These are phyloP conservation scores for Russula virescens DNA, from an alignment of 768 basidiomycete genomes.

Conservation along the genomic window DNA sequence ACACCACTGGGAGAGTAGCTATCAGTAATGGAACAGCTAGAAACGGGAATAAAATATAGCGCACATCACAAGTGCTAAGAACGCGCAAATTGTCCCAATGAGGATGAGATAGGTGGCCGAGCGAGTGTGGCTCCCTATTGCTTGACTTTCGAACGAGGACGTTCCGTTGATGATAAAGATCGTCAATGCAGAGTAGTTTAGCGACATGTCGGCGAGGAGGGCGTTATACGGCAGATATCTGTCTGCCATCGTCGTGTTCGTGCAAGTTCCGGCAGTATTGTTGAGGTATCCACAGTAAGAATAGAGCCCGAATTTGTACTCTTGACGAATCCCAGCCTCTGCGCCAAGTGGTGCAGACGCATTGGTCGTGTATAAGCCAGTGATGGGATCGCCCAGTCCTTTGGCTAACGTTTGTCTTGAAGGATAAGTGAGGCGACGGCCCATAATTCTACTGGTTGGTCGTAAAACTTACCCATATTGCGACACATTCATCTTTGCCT, in stretches of 20 bases:
- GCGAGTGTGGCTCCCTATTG: slow-evolving; percentile 56
- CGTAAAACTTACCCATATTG: slow-evolving; percentile 53
- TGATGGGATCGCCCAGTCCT: slow-evolving; percentile 44
- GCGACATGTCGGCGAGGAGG: slow-evolving; percentile 60
- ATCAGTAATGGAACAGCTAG: slow-evolving; percentile 4
- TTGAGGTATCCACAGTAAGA: slow-evolving; percentile 71
- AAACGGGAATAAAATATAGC: slow-evolving; percentile 29
- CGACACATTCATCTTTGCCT: slow-evolving; percentile 69
- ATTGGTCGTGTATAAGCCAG: slow-evolving; percentile 62
- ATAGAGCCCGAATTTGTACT: slow-evolving; percentile 78
- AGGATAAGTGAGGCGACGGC: slow-evolving; percentile 9
- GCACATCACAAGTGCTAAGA: slow-evolving; percentile 60
- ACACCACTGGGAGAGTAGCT: slow-evolving; percentile 46
- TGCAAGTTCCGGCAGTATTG: slow-evolving; percentile 53
- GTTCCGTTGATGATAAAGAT: slow-evolving; percentile 45
- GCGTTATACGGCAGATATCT: slow-evolving; percentile 60
- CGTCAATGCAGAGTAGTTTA: slow-evolving; percentile 55
- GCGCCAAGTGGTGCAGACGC: slow-evolving; percentile 53
- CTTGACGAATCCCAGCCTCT: slow-evolving; percentile 56
- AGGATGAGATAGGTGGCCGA: slow-evolving; percentile 74
- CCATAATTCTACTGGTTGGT: neutral
- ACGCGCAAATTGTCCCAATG: slow-evolving; percentile 62
- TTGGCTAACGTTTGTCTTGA: slow-evolving; percentile 44
- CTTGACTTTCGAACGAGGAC: slow-evolving; percentile 49
- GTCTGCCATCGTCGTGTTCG: slow-evolving; percentile 51